Evolutionary conservation across 495 filamentous ascomycete genomes (phyloP), one percentile per base, ranked within the genome.

Genomic region (Aspergillus sclerotioniger): DNA sequence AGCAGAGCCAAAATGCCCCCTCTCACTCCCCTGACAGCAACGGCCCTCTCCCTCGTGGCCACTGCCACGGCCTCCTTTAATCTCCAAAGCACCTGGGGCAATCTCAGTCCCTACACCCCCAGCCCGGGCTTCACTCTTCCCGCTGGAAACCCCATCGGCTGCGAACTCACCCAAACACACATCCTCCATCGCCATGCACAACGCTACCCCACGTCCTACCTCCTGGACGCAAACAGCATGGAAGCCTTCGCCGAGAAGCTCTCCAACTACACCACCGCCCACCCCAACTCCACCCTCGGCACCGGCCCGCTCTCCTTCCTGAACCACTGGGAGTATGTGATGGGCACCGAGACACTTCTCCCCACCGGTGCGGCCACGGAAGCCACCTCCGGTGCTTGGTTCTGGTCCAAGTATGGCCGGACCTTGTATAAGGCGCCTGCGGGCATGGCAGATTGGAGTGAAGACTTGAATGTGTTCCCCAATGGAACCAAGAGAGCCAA

Each of bases 401-500:
- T 82, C 59, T 83, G 81, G 82, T 77, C 75, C 52, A 62, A 73
- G n/a, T 84, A 84, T 51, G 81, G 81, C 3, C 71, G 81, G 28
- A 66, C 72, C 8, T 59, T 83, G 16, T 83, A 77, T 59, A 76
- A 75, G 29, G 78, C 81, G 8, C 63, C 67, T 3, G 33, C 61
- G 16, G 76, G 71, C 9, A 67, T 78, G 31, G 59, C 75, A 0
- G 54, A 64, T 3, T 84, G 79, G 67, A 72, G 80, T 56, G 58
- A 68, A 8, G 72, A 67, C 28, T 47, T 76, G 56, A 76, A 75
- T 55, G 63, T 70, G 25, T 79, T 67, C 59, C 62, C 71, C 0
- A 81, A 82, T 64, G 78, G 75, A 7, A 80, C 77, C 10, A 59
- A 67, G 3, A 66, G 76, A 5, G 63, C 72, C 0, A 81, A 76